Evolutionary conservation across 1,284 basidiomycete species (phyloP), one percentile per base, ranked within the genome.

Genomic region (Papiliotrema flavescens): DNA sequence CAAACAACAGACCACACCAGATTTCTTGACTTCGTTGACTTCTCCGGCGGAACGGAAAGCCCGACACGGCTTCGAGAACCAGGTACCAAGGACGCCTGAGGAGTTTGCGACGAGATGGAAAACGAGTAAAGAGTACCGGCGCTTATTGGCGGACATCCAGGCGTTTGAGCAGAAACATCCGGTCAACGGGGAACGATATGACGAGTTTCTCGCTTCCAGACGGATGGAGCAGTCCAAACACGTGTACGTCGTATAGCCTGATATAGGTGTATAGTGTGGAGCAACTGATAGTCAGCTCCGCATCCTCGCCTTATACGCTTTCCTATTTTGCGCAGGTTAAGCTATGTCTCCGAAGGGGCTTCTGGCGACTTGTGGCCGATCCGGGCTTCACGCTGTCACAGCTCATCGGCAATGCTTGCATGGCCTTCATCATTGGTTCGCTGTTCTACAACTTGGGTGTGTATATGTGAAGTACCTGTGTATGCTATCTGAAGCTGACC

Each of bases 21-120:
- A 86, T 66, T 89, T 87, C 74, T 76, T 87, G 42, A 73, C 70
- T 56, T 78, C 71, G 62, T 77, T 86, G 17, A 87, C 86, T 1
- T 82, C 85, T 64, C 78, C 82, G 0, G 70, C 78, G 13, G 85
- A 83, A 39, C 85, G 87, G 36, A 79, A 76, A 14, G 71, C 81
- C 19, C 79, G 81, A 24, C 57, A 76, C 2, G 84, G 82, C 1
- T 76, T 79, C 53, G 76, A 80, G 57, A 63, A 69, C 14, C 70
- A 69, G 15, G 79, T 83, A 1, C 88, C 88, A 0, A 78, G 80
- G 13, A 85, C 84, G 0, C 76, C 87, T 0, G 78, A 77, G 6
- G 86, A 88, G 56, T 85, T 88, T 55, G 75, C 64, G 32, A 51
- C 57, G 14, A 54, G 56, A 37, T 79, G 77, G 77, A 75, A 71